A percentile compares a stretch with the other conserved stretches of the same genome.
Evolutionary conservation across 2,329 filamentous ascomycete genomes (phyloP).

Genomic region (Rhynchosporium graminicola): DNA sequence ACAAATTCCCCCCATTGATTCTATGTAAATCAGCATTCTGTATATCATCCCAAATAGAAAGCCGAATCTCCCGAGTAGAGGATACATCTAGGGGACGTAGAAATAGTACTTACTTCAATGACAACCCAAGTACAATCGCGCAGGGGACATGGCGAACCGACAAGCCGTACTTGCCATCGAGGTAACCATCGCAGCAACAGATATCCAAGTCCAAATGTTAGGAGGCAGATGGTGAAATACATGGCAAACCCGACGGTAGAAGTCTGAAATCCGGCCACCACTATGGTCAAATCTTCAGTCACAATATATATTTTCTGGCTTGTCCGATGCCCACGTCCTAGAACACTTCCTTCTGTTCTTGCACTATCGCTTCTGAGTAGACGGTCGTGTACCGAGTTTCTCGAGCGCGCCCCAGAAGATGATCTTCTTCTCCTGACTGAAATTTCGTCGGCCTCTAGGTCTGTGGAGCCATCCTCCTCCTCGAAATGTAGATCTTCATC

Average conservation of each 20-base stretch:
- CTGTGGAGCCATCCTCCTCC: slow-evolving; percentile 36
- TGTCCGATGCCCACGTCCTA: slow-evolving; percentile 60
- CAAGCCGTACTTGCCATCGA: slow-evolving; percentile 75
- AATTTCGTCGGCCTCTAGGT: slow-evolving; percentile 41
- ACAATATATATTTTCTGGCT: slow-evolving; percentile 92
- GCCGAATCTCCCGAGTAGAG: not conserved
- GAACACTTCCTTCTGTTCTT: slow-evolving; percentile 65
- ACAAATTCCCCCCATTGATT: slow-evolving; percentile 96
- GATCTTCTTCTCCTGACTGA: slow-evolving; percentile 58
- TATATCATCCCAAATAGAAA: not conserved
- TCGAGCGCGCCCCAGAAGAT: slow-evolving; percentile 59
- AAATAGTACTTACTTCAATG: slow-evolving; percentile 64
- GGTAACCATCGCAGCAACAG: slow-evolving; percentile 89
- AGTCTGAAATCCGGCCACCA: slow-evolving; percentile 87
- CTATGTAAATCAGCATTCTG: slow-evolving; percentile 45
- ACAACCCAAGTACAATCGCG: slow-evolving; percentile 86
- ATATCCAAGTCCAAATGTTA: slow-evolving; percentile 77
- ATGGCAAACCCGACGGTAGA: slow-evolving; percentile 66
- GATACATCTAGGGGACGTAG: not conserved
- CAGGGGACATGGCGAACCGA: slow-evolving; percentile 69
- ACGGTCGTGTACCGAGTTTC: slow-evolving; percentile 58
- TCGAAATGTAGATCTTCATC: slow-evolving; percentile 41
- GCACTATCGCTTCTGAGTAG: slow-evolving; percentile 72
- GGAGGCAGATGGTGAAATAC: slow-evolving; percentile 70
- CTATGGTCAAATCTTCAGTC: slow-evolving; percentile 92